These are phyloP conservation scores for Piromyces finnis DNA, from an alignment of 192 early-diverging fungal species.

Conservation along the genomic window DNA sequence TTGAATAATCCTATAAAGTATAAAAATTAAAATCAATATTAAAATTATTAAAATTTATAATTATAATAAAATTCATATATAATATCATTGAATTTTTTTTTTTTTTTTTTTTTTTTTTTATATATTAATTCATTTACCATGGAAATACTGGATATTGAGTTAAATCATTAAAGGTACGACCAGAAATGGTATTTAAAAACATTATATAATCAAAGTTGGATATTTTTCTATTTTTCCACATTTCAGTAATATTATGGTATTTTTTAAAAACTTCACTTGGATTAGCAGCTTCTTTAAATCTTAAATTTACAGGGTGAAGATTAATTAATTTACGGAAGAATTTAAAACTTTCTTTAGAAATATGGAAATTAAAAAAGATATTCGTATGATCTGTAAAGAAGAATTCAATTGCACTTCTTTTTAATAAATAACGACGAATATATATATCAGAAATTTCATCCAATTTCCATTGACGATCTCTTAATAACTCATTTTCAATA, in stretches of 20 bases:
- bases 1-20: background rate
- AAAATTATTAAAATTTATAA: too few relatives aligned
- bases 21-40: conserved; percentile 9
- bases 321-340: conserved; percentile 38
- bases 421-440: background rate
- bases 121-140: conserved; percentile 61
- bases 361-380: conserved; percentile 48
- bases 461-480: background rate
- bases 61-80: too few relatives aligned
- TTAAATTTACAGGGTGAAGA: conserved; percentile 14
- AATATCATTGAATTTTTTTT: background rate
- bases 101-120: conserved; percentile 36
- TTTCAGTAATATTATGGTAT: conserved; percentile 47
- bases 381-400: conserved; percentile 61
- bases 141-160: conserved; percentile 97
- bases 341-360: conserved; percentile 34
- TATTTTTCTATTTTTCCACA: conserved; percentile 72
- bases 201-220: conserved; percentile 95
- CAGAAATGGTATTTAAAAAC: conserved; percentile 79
- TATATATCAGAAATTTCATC: background rate
- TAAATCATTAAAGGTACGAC: conserved; percentile 46
- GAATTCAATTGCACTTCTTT: conserved; percentile 39
- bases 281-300: conserved; percentile 9
- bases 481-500: background rate
- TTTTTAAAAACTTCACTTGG: conserved; percentile 37